Percentiles rank a stretch among this genome's conserved stretches.
phyloP scores from a whole-genome alignment of 2,329 filamentous ascomycete genomes.

The Hawksworthiomyces lignivorus region DNA sequence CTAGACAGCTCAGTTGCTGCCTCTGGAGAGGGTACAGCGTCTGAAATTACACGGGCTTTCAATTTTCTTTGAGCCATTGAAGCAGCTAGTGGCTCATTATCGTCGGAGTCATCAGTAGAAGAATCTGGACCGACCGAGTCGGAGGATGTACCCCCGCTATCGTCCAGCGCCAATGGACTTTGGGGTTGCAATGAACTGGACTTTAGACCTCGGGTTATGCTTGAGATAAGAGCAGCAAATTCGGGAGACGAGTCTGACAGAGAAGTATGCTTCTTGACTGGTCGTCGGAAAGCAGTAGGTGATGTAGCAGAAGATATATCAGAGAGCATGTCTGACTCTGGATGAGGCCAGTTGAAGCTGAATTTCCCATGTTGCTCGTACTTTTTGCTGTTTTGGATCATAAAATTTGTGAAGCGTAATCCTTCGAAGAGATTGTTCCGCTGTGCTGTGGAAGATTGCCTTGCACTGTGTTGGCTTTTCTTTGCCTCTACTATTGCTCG shows the following conservation, averaged over 20 bases:
- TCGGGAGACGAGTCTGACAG: constrained; percentile 14
- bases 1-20: constrained; percentile 42
- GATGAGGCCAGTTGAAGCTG: constrained; percentile 32
- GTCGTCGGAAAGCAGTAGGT: constrained; percentile 15
- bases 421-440: constrained; percentile 45
- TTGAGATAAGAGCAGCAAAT: constrained; percentile 26
- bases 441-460: constrained; percentile 18
- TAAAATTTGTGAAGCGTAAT: constrained; percentile 44
- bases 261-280: constrained; percentile 8
- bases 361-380: constrained; percentile 51
- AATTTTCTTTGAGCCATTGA: constrained; percentile 34
- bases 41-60: constrained; percentile 33
- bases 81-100: constrained; percentile 43
- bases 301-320: constrained; percentile 13
- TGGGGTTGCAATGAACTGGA: constrained; percentile 23
- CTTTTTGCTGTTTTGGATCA: constrained; percentile 49
- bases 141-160: constrained; percentile 11
- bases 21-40: constrained; percentile 32
- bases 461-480: neutral
- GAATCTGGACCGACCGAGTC: constrained; percentile 4
- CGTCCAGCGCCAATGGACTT: constrained; percentile 21
- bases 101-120: constrained; percentile 36
- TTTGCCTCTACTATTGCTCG: constrained; percentile 24
- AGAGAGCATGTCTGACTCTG: constrained; percentile 14
- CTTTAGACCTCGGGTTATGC: constrained; percentile 27